A percentile compares a stretch with the other conserved stretches of the same genome.
Evolutionary conservation across 2,329 filamentous ascomycete species (phyloP).

Genomic region (Penicillium sp.): DNA sequence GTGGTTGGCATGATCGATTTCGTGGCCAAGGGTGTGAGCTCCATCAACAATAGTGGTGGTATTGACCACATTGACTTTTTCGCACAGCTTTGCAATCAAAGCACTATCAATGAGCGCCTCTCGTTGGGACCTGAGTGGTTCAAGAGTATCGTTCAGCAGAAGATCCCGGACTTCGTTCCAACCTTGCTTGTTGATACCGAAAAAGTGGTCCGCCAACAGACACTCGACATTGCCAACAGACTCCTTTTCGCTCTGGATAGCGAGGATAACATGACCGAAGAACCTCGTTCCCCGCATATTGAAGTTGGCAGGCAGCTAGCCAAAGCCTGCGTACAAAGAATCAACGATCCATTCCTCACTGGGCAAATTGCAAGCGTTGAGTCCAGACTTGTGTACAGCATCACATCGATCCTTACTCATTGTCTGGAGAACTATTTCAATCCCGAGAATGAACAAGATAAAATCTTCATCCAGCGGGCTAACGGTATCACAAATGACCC

Average conservation of each 20-base stretch:
- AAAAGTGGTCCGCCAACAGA: slow-evolving; percentile 44
- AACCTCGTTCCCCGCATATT: slow-evolving; percentile 24
- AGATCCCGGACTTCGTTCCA: slow-evolving; percentile 52
- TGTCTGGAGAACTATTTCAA: slow-evolving; percentile 42
- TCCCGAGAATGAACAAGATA: slow-evolving; percentile 35
- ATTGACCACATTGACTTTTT: slow-evolving; percentile 54
- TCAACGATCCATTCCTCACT: slow-evolving; percentile 34
- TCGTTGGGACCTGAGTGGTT: slow-evolving; percentile 36
- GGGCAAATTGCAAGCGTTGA: slow-evolving; percentile 32
- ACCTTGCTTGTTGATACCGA: slow-evolving; percentile 54
- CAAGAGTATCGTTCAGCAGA: slow-evolving; percentile 37
- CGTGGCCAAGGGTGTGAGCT: slow-evolving; percentile 48
- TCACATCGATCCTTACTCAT: slow-evolving; percentile 38
- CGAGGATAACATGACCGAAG: slow-evolving; percentile 24
- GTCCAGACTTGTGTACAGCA: slow-evolving; percentile 36
- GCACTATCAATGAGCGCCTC: slow-evolving; percentile 35
- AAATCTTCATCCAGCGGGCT: slow-evolving; percentile 32
- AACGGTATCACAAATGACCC: slow-evolving; percentile 30
- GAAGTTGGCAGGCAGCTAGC: slow-evolving; percentile 35
- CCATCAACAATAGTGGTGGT: slow-evolving; percentile 50
- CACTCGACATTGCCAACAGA: slow-evolving; percentile 44
- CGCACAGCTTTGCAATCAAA: slow-evolving; percentile 49
- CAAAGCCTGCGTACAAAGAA: slow-evolving; percentile 32
- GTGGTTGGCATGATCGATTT: slow-evolving; percentile 42
- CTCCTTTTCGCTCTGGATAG: slow-evolving; percentile 42